phyloP scores from a whole-genome alignment of 1,139 yeast species.

The Hansenula sp. region DNA sequence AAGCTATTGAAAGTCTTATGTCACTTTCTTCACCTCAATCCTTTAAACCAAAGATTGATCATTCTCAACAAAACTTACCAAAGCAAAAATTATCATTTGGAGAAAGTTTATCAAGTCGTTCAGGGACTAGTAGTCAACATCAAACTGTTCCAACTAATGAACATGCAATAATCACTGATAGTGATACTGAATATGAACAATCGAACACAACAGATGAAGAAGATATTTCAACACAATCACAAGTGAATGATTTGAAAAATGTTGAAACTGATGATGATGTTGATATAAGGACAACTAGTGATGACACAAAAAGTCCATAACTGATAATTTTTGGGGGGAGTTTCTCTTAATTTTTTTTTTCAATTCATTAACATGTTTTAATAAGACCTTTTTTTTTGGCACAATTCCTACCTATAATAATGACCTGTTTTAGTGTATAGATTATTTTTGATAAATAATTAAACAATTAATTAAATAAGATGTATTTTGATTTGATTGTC shows the following conservation, averaged over 20 bases:
- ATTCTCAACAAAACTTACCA: constrained; percentile 8
- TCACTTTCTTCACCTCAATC: constrained; percentile 39
- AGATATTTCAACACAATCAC: constrained; percentile 4
- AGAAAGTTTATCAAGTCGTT: constrained; percentile 5
- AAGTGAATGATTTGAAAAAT: neutral
- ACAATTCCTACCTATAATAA: neutral
- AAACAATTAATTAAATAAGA: no score
- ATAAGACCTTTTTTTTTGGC: neutral
- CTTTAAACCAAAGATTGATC: constrained; percentile 12
- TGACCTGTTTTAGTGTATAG: neutral
- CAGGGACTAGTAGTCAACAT: neutral
- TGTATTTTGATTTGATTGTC: no score
- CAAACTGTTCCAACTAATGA: neutral
- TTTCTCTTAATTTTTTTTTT: no score
- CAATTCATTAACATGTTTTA: neutral
- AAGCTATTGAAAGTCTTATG: constrained; percentile 43
- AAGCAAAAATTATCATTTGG: constrained; percentile 20
- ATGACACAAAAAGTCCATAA: neutral
- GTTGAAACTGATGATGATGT: constrained; percentile 6
- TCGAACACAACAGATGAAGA: constrained; percentile 9
- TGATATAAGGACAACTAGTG: neutral
- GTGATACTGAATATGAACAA: constrained; percentile 15
- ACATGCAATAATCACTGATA: constrained; percentile 11
- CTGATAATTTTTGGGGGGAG: no score
- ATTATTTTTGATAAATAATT: neutral